Conservation (phyloP, 164 flowering plant genomes). For the Euptelea pleiosperma region DNA sequence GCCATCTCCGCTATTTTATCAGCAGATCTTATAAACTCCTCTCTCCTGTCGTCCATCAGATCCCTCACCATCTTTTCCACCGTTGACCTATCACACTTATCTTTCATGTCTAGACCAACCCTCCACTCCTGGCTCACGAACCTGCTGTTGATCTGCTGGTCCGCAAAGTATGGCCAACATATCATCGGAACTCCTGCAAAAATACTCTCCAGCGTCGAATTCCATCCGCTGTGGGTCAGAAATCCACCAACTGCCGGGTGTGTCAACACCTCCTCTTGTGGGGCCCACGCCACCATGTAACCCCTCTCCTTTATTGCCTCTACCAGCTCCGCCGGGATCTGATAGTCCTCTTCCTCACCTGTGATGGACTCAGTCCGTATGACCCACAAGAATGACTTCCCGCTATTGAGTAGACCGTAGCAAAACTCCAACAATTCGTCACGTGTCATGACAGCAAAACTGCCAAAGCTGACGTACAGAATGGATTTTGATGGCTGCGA, state of each 20-base stretch:
- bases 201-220: slow-evolving; percentile 15
- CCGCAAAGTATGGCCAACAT: slow-evolving; percentile 26
- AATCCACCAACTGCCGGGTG: slow-evolving; percentile 12
- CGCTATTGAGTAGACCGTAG: slow-evolving; percentile 18
- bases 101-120: slow-evolving; percentile 15
- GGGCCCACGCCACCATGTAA: slow-evolving; percentile 5
- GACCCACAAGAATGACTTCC: slow-evolving; percentile 21
- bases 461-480: slow-evolving; percentile 21
- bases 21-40: slow-evolving; percentile 4
- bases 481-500: slow-evolving; percentile 10
- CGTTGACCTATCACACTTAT: slow-evolving; percentile 9
- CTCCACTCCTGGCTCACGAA: slow-evolving; percentile 20
- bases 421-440: slow-evolving; percentile 14
- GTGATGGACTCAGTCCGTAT: background rate
- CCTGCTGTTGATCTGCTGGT: slow-evolving; percentile 24
- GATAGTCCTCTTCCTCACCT: background rate
- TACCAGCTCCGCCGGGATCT: slow-evolving; percentile 12
- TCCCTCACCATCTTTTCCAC: slow-evolving; percentile 9
- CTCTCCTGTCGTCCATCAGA: slow-evolving; percentile 7
- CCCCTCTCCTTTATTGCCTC: slow-evolving; percentile 9
- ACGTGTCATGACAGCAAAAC: background rate
- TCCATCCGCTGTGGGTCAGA: slow-evolving; percentile 27
- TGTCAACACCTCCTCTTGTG: slow-evolving; percentile 2
- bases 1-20: background rate
- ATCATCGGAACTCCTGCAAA: slow-evolving; percentile 20